Evolutionary conservation across 805 yeast genomes (phyloP), one percentile per base, ranked within the genome.

Genomic region (Blastobotrys chiropterorum): DNA sequence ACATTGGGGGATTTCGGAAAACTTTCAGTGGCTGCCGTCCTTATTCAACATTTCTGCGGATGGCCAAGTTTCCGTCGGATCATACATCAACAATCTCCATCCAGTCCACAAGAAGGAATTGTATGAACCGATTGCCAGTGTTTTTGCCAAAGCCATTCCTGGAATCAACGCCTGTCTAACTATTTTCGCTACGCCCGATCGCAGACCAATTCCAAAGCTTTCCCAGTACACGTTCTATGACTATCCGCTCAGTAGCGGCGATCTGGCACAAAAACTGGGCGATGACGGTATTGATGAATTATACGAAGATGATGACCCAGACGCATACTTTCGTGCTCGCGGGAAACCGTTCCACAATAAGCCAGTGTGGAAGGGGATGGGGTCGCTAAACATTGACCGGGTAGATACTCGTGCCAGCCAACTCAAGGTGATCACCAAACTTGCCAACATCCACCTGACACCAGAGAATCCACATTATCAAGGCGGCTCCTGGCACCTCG

Each of bases 401-500:
- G 19, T 5, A 13, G 43, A 15, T 16, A 15, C 3, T 3, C 43
- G 20, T 16, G 20, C 13, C 8, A 19, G 43, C 7, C 47, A 62
- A 15, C 51, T 70, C 42, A 70, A 71, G 53, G 74, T 73, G 3
- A 69, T 73, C 43, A 70, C 65, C 13, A 73, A 73, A 52, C 41
- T 73, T 55, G 75, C 75, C 19, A 69, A 67, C 53, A 72, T 73
- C 48, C 70, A 69, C 48, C 59, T 73, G 48, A 44, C 47, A 7
- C 39, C 47, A 5, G 47, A 44, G 13, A 67, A 65, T 21, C 72
- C 75, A 2, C 48, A 48, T 2, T 73, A 72, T 48, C 51, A 56
- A 2, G 77, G 77, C 2, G 76, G 76, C 0, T 54, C 72, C 2
- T 73, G 76, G 76, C 76, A 73, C 50, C 66, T 72, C 1, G 76